Conservation (phyloP, 805 yeast genomes). For the Monosporozyma siamensis region DNA sequence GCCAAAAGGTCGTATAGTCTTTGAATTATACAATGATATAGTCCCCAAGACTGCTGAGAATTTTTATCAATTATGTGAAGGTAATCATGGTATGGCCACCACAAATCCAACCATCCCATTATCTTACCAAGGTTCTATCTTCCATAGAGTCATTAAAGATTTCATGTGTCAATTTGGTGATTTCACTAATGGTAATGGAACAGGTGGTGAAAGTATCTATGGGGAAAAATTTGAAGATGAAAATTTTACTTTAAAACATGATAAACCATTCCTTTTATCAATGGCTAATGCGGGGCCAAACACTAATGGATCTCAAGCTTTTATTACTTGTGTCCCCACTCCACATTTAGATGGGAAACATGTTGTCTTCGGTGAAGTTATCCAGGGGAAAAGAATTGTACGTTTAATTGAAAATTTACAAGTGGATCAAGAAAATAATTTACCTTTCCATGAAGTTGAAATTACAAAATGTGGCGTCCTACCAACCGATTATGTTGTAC, state of each 20-base stretch:
- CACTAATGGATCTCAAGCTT: constrained; percentile 88
- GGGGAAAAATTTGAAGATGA: constrained; percentile 53
- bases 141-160: constrained; percentile 91
- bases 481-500: constrained; percentile 45
- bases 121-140: constrained; percentile 64
- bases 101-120: constrained; percentile 40
- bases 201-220: constrained; percentile 86
- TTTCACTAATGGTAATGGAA: constrained; percentile 77
- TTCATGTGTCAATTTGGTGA: constrained; percentile 97
- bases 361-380: constrained; percentile 70
- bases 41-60: constrained; percentile 88
- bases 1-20: constrained; percentile 64
- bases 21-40: constrained; percentile 61
- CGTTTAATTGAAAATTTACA: constrained; percentile 65
- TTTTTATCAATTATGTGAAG: constrained; percentile 81
- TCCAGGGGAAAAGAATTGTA: constrained; percentile 52
- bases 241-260: constrained; percentile 66
- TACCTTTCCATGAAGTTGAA: constrained; percentile 60
- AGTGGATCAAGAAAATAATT: constrained; percentile 54
- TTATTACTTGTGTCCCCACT: constrained; percentile 70
- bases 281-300: constrained; percentile 94
- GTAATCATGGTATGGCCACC: constrained; percentile 49
- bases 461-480: constrained; percentile 75
- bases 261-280: constrained; percentile 70
- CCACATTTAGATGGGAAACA: constrained; percentile 76